Evolutionary conservation across 2,329 filamentous ascomycete species (phyloP), one percentile per base, ranked within the genome.

Genomic region (Epichloe scottii): DNA sequence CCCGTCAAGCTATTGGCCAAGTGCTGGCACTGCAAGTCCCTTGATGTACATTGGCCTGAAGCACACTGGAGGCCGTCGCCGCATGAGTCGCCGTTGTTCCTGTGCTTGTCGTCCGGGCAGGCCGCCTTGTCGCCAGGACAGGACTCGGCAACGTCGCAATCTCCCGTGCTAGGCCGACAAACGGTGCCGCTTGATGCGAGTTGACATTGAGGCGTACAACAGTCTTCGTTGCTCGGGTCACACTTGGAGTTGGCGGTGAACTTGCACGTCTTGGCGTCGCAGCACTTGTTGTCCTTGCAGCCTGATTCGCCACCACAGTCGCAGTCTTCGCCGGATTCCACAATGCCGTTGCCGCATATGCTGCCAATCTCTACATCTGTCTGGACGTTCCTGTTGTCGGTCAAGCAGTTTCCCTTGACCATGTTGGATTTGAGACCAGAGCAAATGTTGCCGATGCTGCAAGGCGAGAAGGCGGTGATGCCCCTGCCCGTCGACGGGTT

Each of bases 311-410:
- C 91, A 55, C 93, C 93, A 62, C 93, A 98, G 68, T 98, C 93
- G 68, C 93, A 98, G 49, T 98, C 86, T 68, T 98, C 93, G 56
- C 89, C 93, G 17, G 78, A 73, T 69, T 97, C 93, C 48, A 98
- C 93, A 57, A 98, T 97, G 50, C 93, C 93, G 67, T 98, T 98
- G 52, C 93, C 93, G 67, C 93, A 98, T 63, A 90, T 84, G 59
- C 84, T 85, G 50, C 85, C 87, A 0, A 83, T 85, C 58, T 95
- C 87, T 0, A 82, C 85, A 58, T 95, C 87, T 30, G 86, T 93
- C 34, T 79, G 77, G 45, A 98, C 82, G 56, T 87, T 83, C 58
- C 79, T 82, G 72, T 98, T 98, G 66, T 87, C 83, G n/a, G 81
- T 84, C 42, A 98, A 72, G 66, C 93, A 98, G 26, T 63, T 69